Evolutionary conservation across 2,329 filamentous ascomycete genomes (phyloP).

Genomic region (Fusarium secorum): DNA sequence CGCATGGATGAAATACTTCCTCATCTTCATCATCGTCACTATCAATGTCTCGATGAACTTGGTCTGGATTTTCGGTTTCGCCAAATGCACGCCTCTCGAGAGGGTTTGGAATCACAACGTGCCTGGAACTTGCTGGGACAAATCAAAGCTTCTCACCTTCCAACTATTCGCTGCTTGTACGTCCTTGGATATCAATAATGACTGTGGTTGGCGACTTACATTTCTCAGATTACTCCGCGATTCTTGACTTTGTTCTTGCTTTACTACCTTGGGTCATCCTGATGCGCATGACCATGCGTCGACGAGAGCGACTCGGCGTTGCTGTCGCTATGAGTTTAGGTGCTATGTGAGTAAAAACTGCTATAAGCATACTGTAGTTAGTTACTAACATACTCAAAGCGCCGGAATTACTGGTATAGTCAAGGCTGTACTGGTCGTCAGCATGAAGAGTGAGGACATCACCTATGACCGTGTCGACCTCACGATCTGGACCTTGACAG

Average conservation of each 20-base stretch:
- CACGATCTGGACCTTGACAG: conserved; percentile 48
- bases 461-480: conserved; percentile 48
- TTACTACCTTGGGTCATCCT: conserved; percentile 47
- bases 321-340: conserved; percentile 49
- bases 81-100: conserved; percentile 44
- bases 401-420: conserved; percentile 47
- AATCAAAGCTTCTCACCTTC: conserved; percentile 35
- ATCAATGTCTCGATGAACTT: conserved; percentile 48
- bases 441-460: conserved; percentile 45
- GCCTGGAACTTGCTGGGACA: conserved; percentile 45
- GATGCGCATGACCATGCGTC: conserved; percentile 45
- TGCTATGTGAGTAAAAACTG: conserved; percentile 39
- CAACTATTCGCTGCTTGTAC: conserved; percentile 47
- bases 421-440: conserved; percentile 45
- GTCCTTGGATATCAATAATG: not conserved
- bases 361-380: accelerated
- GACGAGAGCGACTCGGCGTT: conserved; percentile 47
- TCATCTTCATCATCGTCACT: conserved; percentile 46
- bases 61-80: conserved; percentile 47
- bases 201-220: not conserved
- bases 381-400: conserved; percentile 29
- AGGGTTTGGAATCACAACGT: conserved; percentile 41
- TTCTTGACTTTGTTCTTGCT: conserved; percentile 47
- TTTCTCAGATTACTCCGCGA: conserved; percentile 44
- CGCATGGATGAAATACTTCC: conserved; percentile 40